These are phyloP conservation scores for Ogataea hybrid DNA, from an alignment of 1,139 yeast genomes.

Conservation along the genomic window DNA sequence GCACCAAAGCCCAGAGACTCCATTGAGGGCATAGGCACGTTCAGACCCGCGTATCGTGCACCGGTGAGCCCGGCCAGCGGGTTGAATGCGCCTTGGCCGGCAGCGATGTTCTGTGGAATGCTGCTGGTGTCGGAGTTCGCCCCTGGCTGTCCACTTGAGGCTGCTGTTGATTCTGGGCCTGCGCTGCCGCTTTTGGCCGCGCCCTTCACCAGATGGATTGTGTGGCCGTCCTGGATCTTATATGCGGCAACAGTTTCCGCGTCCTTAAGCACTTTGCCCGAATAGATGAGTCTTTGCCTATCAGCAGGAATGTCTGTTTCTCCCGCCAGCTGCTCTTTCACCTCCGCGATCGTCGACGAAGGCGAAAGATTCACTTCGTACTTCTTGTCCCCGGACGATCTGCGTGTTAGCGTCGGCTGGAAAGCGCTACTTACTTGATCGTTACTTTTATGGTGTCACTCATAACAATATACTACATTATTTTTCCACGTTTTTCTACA, in stretches of 20 bases:
- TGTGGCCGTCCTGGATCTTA: slow-evolving; percentile 82
- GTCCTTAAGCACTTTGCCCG: slow-evolving; percentile 92
- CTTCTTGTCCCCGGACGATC: slow-evolving; percentile 76
- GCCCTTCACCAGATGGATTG: slow-evolving; percentile 83
- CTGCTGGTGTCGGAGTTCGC: slow-evolving; percentile 33
- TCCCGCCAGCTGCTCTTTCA: slow-evolving; percentile 63
- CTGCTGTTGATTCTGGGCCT: slow-evolving; percentile 20
- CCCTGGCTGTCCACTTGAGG: slow-evolving; percentile 20
- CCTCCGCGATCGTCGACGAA: slow-evolving; percentile 56
- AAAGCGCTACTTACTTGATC: slow-evolving; percentile 21
- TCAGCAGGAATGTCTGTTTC: slow-evolving; percentile 64
- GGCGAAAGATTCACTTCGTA: slow-evolving; percentile 61
- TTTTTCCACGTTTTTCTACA: slow-evolving; percentile 8
- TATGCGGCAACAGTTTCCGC: slow-evolving; percentile 69
- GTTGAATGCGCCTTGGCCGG: slow-evolving; percentile 88
- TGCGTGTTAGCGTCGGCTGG: slow-evolving; percentile 22
- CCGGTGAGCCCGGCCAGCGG: slow-evolving; percentile 92
- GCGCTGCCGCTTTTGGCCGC: slow-evolving; percentile 39
- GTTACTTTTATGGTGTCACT: slow-evolving; percentile 22
- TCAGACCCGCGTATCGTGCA: slow-evolving; percentile 91
- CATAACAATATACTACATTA: slow-evolving; percentile 7
- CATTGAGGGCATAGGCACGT: slow-evolving; percentile 80
- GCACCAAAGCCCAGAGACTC: slow-evolving; percentile 67
- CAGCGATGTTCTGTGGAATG: slow-evolving; percentile 73
- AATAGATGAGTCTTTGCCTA: slow-evolving; percentile 84